Evolutionary conservation across 805 yeast genomes (phyloP), one percentile per base, ranked within the genome.

Genomic region (Trichomonascus vanleenenianus): DNA sequence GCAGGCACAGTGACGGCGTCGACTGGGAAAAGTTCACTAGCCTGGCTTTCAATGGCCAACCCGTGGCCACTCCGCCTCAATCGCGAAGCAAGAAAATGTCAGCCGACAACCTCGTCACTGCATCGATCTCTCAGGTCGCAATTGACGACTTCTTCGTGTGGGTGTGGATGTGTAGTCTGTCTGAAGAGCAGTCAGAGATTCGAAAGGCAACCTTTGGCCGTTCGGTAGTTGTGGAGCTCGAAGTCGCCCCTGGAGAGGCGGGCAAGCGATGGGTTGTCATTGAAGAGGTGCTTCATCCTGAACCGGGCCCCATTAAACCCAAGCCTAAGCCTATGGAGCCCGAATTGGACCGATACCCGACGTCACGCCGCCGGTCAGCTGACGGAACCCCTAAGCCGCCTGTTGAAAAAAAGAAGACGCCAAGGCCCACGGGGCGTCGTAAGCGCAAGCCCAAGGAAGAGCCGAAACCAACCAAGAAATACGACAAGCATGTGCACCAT

Each of bases 131-230:
- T 7, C 74, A 84, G 48, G 81, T 84, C 1, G 73, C 85, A 4
- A 77, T 87, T 15, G 95, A 85, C 61, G 96, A 87, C 61, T 87
- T 83, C 61, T 87, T 81, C 57, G 85, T 86, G 25, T 87, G 96
- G 96, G 76, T 95, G 0, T 87, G 96, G 96, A 68, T 86, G 57
- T 78, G 88, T 1, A 75, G 87, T 2, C 60, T 86, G 19, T 85
- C 85, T 0, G 72, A 79, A 30, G 96, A 87, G 58, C 83, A 85
- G 57, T 76, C 87, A 0, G 70, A 73, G 30, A 62, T 68, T 19
- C 78, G 79, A 54, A 83, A 83, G 60, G 73, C 74, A 30, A 62
- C 81, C 1, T 87, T 87, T 67, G 96, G 96, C 8, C 74, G 93
- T 52, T 80, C 94, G 0, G 71, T 85, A 46, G 85, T 87, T 5